phyloP scores from a whole-genome alignment of 2,329 filamentous ascomycete species.

The Stagonosporopsis vannaccii region DNA sequence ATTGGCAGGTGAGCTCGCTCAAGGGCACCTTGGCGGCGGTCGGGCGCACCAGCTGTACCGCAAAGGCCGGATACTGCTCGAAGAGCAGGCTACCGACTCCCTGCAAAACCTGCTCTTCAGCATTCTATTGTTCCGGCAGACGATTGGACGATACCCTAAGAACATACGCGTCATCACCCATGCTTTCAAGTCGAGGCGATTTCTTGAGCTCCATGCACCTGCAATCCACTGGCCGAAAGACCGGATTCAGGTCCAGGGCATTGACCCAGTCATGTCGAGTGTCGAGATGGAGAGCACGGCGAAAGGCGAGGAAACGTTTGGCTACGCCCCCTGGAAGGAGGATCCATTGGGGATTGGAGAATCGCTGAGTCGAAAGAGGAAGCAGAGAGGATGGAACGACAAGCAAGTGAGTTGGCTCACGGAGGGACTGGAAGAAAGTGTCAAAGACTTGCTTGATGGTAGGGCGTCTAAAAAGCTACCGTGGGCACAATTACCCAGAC shows the following conservation, averaged over 20 bases:
- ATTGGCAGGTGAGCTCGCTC: slow-evolving; percentile 32
- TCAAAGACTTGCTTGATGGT: slow-evolving; percentile 38
- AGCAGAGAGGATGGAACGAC: slow-evolving; percentile 50
- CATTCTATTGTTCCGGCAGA: slow-evolving; percentile 62
- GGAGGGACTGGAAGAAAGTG: slow-evolving; percentile 36
- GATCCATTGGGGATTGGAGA: slow-evolving; percentile 51
- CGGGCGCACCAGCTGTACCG: slow-evolving; percentile 41
- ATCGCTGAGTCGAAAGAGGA: slow-evolving; percentile 49
- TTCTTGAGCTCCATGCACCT: slow-evolving; percentile 50
- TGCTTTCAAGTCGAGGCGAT: slow-evolving; percentile 56
- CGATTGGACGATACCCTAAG: slow-evolving; percentile 50
- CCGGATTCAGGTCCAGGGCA: slow-evolving; percentile 52
- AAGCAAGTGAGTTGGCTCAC: slow-evolving; percentile 24
- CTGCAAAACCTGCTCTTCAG: slow-evolving; percentile 86
- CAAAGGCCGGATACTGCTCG: slow-evolving; percentile 61
- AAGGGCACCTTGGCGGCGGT: slow-evolving; percentile 35
- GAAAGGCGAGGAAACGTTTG: slow-evolving; percentile 47
- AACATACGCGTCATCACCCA: slow-evolving; percentile 56
- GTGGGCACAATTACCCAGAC: slow-evolving; percentile 27
- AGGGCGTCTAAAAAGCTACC: slow-evolving; percentile 32
- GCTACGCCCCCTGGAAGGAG: slow-evolving; percentile 47
- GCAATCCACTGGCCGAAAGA: slow-evolving; percentile 54
- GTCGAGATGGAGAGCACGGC: slow-evolving; percentile 47
- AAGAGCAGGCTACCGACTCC: slow-evolving; percentile 80
- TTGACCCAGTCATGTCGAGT: slow-evolving; percentile 54